phyloP scores from a whole-genome alignment of 768 basidiomycete species.

The Xanthoconium purpureum region DNA sequence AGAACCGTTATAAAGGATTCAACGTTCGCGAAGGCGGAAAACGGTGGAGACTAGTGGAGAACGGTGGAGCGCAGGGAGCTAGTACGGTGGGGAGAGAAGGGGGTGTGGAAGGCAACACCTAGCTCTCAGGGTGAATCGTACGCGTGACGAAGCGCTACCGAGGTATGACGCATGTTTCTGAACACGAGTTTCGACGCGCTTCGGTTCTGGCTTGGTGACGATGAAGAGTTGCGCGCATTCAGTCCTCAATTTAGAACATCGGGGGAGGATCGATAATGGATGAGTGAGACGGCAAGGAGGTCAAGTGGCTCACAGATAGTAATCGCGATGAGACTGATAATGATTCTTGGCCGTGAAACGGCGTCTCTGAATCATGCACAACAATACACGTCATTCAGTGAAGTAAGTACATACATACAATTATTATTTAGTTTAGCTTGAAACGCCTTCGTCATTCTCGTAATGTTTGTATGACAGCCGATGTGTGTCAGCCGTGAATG shows the following conservation, averaged over 20 bases:
- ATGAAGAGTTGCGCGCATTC: neutral
- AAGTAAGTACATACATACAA: neutral
- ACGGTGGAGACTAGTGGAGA: neutral
- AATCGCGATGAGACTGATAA: neutral
- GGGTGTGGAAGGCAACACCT: neutral
- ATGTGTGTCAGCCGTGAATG: conserved; percentile 14
- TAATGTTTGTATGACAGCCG: neutral
- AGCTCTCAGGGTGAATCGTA: neutral
- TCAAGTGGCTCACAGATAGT: neutral
- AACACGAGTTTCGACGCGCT: neutral
- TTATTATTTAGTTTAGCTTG: neutral
- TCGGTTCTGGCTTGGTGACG: neutral
- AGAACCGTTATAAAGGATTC: neutral
- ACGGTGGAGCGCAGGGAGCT: neutral
- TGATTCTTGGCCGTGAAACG: neutral
- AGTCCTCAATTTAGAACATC: neutral
- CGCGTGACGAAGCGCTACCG: neutral
- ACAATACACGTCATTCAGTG: neutral
- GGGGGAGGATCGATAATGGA: neutral
- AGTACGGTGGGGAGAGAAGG: neutral
- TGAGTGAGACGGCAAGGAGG: neutral
- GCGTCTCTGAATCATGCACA: neutral
- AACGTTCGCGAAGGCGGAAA: neutral
- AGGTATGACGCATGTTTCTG: neutral
- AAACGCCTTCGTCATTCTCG: conserved; percentile 4